Conservation (phyloP, 306 rosid genomes). For the Hippophae rhamnoides region DNA sequence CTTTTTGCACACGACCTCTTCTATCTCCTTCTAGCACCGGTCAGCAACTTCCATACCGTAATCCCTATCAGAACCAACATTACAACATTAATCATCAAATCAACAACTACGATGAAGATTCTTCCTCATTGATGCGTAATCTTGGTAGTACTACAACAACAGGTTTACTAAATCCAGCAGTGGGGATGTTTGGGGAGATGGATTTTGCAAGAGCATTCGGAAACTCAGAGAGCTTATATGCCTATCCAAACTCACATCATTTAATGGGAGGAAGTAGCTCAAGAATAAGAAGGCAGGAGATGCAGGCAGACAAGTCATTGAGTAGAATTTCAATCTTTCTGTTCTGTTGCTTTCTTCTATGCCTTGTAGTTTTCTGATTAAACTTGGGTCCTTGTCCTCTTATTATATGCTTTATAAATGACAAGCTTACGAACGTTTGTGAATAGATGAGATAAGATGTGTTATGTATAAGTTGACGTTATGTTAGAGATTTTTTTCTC, state of each 20-base stretch:
- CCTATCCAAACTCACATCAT: conserved; percentile 50
- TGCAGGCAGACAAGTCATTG: conserved; percentile 69
- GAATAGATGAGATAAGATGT: conserved; percentile 13
- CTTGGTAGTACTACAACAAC: conserved; percentile 31
- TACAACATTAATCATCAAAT: conserved; percentile 26
- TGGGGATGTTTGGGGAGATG: conserved; percentile 76
- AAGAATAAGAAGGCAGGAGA: conserved; percentile 75
- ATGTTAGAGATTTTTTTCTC: neutral
- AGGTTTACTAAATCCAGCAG: conserved; percentile 39
- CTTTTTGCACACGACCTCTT: conserved; percentile 36
- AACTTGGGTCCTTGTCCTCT: conserved; percentile 2
- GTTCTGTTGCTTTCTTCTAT: conserved; percentile 67
- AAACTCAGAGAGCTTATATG: conserved; percentile 35
- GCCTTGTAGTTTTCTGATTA: conserved; percentile 64
- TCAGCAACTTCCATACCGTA: conserved; percentile 64
- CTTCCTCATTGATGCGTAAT: conserved; percentile 35
- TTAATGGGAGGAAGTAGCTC: conserved; percentile 32
- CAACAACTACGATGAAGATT: conserved; percentile 32
- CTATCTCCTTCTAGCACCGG: conserved; percentile 27
- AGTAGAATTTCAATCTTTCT: conserved; percentile 78
- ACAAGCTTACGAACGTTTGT: neutral
- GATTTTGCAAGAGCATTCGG: conserved; percentile 62
- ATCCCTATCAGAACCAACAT: conserved; percentile 57
- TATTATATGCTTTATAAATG: conserved; percentile 32
- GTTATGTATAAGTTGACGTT: neutral